Evolutionary conservation across 495 filamentous ascomycete species (phyloP), one percentile per base, ranked within the genome.

Genomic region (Daldinia vernicosa): DNA sequence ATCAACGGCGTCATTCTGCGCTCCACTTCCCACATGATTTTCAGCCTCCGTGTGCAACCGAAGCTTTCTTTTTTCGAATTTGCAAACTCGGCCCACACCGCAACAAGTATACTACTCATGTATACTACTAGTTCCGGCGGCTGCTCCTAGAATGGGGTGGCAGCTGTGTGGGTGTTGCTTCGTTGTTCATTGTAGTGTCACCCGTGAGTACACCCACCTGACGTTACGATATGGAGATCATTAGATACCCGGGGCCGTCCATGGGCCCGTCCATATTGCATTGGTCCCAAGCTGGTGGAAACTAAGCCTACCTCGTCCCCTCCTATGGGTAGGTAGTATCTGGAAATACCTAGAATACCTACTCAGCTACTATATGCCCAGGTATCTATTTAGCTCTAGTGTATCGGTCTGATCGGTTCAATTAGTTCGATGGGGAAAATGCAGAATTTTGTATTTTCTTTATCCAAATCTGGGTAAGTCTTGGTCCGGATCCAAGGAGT

Each of bases 21-120:
- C 60, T 72, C 70, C 70, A 64, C 69, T 53, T 58, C 33, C 65
- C 73, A 74, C 75, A 77, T 75, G 73, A 72, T 70, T 70, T 66
- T 71, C 53, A 74, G 73, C 70, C 73, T 65, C 75, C 75, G 75
- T 66, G 50, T 70, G 56, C 70, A 77, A 69, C 73, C 75, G 75
- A 70, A 51, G 37, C 60, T 37, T 52, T 24, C n/a, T n/a, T 28
- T 19, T 35, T 33, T 2, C 28, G 55, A 68, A 62, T 60, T 54
- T 56, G 53, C 43, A 59, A 24, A 22, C 35, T 45, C 24, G 40
- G 32, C 33, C 63, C 59, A 60, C 47, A 60, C 35, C n/a, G 53
- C 22, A 56, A 24, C n/a, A 40, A 55, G 40, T 50, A 35, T 35
- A 35, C 33, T 35, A 43, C 39, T 67, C n/a, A n/a, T n/a, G 40